Percentiles rank a stretch among this genome's conserved stretches.
Evolutionary conservation across 805 yeast genomes (phyloP).

Genomic region (Ogataea polymorpha): DNA sequence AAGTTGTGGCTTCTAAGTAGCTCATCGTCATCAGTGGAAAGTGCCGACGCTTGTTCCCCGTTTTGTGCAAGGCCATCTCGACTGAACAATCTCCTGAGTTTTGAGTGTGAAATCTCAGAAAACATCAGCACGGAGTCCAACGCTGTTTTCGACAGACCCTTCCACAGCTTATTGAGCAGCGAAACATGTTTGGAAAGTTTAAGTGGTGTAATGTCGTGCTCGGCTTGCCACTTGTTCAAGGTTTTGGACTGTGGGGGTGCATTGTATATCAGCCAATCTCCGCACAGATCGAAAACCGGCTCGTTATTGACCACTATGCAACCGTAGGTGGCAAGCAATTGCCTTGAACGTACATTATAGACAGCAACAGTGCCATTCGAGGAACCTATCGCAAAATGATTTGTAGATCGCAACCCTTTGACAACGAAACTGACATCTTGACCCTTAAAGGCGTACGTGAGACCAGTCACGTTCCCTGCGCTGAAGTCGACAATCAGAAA

Average conservation of each 20-base stretch:
- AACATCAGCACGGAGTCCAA: conserved; percentile 39
- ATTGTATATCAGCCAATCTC: conserved; percentile 47
- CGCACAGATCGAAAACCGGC: conserved; percentile 49
- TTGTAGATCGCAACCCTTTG: conserved; percentile 10
- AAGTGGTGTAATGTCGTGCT: conserved; percentile 39
- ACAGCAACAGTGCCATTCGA: conserved; percentile 16
- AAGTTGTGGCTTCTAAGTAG: conserved; percentile 20
- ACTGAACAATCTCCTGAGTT: conserved; percentile 38
- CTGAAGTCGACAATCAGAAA: conserved; percentile 10
- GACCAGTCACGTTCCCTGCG: background rate
- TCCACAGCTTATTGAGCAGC: conserved; percentile 45
- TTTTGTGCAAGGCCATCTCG: conserved; percentile 1
- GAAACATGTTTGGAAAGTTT: conserved; percentile 46
- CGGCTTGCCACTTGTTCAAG: conserved; percentile 16
- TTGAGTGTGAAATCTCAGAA: conserved; percentile 47
- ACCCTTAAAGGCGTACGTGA: conserved; percentile 4
- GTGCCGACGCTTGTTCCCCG: conserved; percentile 3
- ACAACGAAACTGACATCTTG: conserved; percentile 11
- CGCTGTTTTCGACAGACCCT: conserved; percentile 49
- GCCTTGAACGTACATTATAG: conserved; percentile 1
- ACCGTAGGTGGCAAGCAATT: background rate
- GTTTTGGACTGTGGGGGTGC: conserved; percentile 39
- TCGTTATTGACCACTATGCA: conserved; percentile 29
- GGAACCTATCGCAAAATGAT: conserved; percentile 19
- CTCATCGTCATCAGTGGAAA: conserved; percentile 12